Evolutionary conservation across 2,329 filamentous ascomycete genomes (phyloP).

Genomic region (Thielaviopsis punctulata): DNA sequence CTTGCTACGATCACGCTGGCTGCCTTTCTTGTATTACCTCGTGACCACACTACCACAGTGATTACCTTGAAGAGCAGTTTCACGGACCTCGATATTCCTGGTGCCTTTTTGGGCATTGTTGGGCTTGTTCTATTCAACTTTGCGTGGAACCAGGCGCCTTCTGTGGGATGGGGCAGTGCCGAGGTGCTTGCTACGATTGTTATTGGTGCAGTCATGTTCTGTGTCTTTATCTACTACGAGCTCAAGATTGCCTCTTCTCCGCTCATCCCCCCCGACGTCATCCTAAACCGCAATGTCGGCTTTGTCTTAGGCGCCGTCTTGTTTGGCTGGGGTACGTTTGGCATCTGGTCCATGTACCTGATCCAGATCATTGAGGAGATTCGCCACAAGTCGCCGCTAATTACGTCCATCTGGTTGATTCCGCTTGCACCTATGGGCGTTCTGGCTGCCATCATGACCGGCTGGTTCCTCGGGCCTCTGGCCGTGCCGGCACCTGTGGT

Average conservation of each 20-base stretch:
- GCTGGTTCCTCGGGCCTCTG: slow-evolving; percentile 23
- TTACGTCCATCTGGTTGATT: slow-evolving; percentile 27
- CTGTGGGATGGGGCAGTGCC: slow-evolving; percentile 38
- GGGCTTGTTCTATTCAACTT: slow-evolving; percentile 47
- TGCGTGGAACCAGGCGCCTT: slow-evolving; percentile 47
- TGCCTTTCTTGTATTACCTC: slow-evolving; percentile 21
- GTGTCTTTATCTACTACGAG: slow-evolving; percentile 41
- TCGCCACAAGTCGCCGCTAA: slow-evolving; percentile 25
- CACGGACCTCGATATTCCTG: slow-evolving; percentile 22
- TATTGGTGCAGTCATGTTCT: slow-evolving; percentile 35
- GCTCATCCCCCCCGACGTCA: slow-evolving; percentile 39
- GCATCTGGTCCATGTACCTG: slow-evolving; percentile 35
- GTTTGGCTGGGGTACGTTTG: slow-evolving; percentile 37
- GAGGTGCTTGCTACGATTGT: slow-evolving; percentile 41
- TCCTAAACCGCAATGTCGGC: slow-evolving; percentile 7
- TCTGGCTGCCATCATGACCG: slow-evolving; percentile 27
- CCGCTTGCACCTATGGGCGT: slow-evolving; percentile 28
- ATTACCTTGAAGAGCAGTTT: background rate
- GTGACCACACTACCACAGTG: background rate
- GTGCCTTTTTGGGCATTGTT: slow-evolving; percentile 29
- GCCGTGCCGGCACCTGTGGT: slow-evolving; percentile 22
- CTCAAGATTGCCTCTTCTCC: slow-evolving; percentile 26
- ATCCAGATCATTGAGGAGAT: slow-evolving; percentile 31
- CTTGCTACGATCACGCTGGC: slow-evolving; percentile 18
- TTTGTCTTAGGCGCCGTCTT: slow-evolving; percentile 34